Evolutionary conservation across 495 filamentous ascomycete genomes (phyloP).

Genomic region (Platismatia glauca): DNA sequence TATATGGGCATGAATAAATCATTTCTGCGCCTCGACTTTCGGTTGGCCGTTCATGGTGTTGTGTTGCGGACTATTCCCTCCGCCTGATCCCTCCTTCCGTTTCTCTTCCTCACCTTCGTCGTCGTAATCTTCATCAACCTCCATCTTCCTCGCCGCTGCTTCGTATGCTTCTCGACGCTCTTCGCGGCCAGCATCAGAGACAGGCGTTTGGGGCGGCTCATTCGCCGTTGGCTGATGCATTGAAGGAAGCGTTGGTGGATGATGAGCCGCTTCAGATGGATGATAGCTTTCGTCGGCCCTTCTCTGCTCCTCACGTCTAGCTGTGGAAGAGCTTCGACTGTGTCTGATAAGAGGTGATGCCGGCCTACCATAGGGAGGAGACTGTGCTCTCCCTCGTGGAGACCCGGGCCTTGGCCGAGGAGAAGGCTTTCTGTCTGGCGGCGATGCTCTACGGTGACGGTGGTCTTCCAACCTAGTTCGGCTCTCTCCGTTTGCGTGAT

Average conservation of each 20-base stretch:
- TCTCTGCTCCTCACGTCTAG: constrained; percentile 58
- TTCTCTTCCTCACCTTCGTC: constrained; percentile 81
- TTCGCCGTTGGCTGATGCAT: constrained; percentile 48
- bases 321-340: constrained; percentile 72
- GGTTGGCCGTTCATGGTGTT: constrained; percentile 25
- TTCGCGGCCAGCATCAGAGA: constrained; percentile 46
- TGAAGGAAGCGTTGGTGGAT: constrained; percentile 63
- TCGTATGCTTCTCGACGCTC: constrained; percentile 58
- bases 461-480: constrained; percentile 80
- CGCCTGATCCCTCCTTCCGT: constrained; percentile 45
- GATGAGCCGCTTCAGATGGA: constrained; percentile 84
- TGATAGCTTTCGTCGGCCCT: constrained; percentile 70
- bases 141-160: constrained; percentile 85
- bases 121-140: constrained; percentile 94
- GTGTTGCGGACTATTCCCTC: constrained; percentile 35
- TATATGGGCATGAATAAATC: not conserved
- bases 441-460: constrained; percentile 63
- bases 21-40: constrained; percentile 22
- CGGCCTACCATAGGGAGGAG: constrained; percentile 30
- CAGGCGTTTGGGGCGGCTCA: constrained; percentile 36
- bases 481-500: constrained; percentile 78
- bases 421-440: constrained; percentile 47
- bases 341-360: constrained; percentile 53
- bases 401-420: constrained; percentile 38
- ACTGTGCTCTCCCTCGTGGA: constrained; percentile 17